phyloP scores from a whole-genome alignment of 805 yeast genomes.

The baker's yeast (Saccharomyces cerevisiae) region DNA sequence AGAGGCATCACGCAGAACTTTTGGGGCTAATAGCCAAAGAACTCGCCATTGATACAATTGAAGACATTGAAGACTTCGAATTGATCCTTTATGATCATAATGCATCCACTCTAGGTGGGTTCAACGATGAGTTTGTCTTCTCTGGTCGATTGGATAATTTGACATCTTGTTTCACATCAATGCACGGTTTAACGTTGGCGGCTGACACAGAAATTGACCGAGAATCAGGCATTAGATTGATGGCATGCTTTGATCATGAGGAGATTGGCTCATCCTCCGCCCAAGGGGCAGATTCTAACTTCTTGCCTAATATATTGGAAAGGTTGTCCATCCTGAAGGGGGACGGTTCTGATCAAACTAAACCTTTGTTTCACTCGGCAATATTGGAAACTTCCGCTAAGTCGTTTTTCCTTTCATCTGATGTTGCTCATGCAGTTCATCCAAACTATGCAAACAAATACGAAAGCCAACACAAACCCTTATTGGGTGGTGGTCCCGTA shows the following conservation, averaged over 20 bases:
- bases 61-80: constrained; percentile 81
- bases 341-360: constrained; percentile 30
- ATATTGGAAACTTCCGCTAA: constrained; percentile 55
- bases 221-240: constrained; percentile 56
- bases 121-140: constrained; percentile 83
- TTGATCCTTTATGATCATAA: constrained; percentile 79
- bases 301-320: constrained; percentile 68
- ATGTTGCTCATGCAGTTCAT: constrained; percentile 95
- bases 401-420: constrained; percentile 85
- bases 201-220: constrained; percentile 34
- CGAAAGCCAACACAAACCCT: constrained; percentile 73
- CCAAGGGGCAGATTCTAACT: constrained; percentile 93
- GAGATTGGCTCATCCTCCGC: constrained; percentile 91
- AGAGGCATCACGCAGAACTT: constrained; percentile 71
- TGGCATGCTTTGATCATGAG: constrained; percentile 90
- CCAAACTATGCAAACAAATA: constrained; percentile 78
- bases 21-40: constrained; percentile 63
- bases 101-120: constrained; percentile 75
- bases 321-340: constrained; percentile 50
- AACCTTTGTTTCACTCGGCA: constrained; percentile 28
- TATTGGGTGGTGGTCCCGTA: constrained; percentile 82
- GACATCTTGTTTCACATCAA: constrained; percentile 77
- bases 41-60: constrained; percentile 38
- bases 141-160: constrained; percentile 88
- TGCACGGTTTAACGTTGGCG: constrained; percentile 58